These are phyloP conservation scores for Byssoonygena ceratinophila DNA, from an alignment of 2,329 filamentous ascomycete genomes.

Conservation along the genomic window DNA sequence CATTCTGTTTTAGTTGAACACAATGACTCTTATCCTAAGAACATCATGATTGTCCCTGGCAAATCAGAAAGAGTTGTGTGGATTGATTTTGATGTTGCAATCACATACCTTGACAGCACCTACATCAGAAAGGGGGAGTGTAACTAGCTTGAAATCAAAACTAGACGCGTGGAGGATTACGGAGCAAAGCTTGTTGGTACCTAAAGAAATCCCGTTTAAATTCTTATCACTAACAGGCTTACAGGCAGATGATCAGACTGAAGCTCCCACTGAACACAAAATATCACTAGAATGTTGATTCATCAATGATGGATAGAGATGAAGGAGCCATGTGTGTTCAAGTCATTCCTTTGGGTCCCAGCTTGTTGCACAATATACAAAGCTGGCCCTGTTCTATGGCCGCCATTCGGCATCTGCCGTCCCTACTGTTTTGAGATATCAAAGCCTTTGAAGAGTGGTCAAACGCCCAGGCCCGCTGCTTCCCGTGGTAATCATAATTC, in stretches of 20 bases:
- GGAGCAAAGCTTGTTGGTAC: slow-evolving; percentile 14
- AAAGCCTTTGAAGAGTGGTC: no score
- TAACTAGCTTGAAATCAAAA: slow-evolving; percentile 13
- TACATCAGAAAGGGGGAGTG: slow-evolving; percentile 13
- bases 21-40: slow-evolving; percentile 18
- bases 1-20: slow-evolving; percentile 17
- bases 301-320: no score
- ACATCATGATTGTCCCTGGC: slow-evolving; percentile 15
- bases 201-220: not conserved
- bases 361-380: no score
- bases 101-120: slow-evolving; percentile 13
- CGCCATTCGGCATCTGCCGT: no score
- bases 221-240: slow-evolving; percentile 7
- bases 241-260: slow-evolving; percentile 16
- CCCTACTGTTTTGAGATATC: no score
- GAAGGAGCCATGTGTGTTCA: no score
- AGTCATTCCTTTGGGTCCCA: no score
- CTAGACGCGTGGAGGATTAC: slow-evolving; percentile 8
- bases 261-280: slow-evolving; percentile 16
- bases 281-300: slow-evolving; percentile 10
- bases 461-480: no score
- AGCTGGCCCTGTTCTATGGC: no score
- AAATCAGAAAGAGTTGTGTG: slow-evolving; percentile 15
- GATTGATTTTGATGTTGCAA: slow-evolving; percentile 18
- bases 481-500: no score